phyloP scores from a whole-genome alignment of 2,329 filamentous ascomycete species.

The Claviceps africana region DNA sequence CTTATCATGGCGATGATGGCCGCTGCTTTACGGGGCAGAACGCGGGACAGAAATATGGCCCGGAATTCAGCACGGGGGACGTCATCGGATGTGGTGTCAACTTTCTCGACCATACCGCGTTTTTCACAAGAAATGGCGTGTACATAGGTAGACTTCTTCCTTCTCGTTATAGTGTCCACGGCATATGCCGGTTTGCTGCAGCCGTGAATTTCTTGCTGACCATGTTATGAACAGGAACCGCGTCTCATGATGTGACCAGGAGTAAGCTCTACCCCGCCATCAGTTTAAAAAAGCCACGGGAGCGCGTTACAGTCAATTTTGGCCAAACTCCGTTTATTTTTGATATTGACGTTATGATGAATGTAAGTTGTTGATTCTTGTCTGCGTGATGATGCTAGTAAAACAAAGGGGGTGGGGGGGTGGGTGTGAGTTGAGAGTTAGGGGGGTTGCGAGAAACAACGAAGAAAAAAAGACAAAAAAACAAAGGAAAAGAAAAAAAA shows the following conservation, averaged over 20 bases:
- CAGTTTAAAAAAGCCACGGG: slow-evolving; percentile 50
- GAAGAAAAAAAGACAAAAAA: not conserved
- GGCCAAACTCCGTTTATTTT: slow-evolving; percentile 69
- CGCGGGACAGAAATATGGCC: slow-evolving; percentile 42
- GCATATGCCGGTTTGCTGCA: not conserved
- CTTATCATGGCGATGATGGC: slow-evolving; percentile 56
- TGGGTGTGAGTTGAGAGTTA: too few species aligned
- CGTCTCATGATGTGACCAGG: slow-evolving; percentile 51
- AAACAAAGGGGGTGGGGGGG: too few species aligned
- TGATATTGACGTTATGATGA: slow-evolving; percentile 79
- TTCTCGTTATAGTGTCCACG: not conserved
- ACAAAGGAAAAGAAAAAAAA: not conserved
- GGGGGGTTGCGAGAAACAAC: too few species aligned
- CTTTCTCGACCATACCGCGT: slow-evolving; percentile 48
- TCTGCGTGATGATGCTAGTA: not conserved
- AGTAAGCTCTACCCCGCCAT: slow-evolving; percentile 52
- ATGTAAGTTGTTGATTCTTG: slow-evolving; percentile 33
- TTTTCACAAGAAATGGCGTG: slow-evolving; percentile 54
- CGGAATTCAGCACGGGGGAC: slow-evolving; percentile 40
- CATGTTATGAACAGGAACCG: slow-evolving; percentile 37
- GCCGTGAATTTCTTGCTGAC: not conserved
- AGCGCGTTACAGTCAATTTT: slow-evolving; percentile 51
- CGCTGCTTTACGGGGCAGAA: slow-evolving; percentile 44
- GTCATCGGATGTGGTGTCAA: slow-evolving; percentile 53
- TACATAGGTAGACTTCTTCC: slow-evolving; percentile 31